These are phyloP conservation scores for Cinnamomum chago DNA, from an alignment of 164 flowering plant genomes.

Conservation along the genomic window DNA sequence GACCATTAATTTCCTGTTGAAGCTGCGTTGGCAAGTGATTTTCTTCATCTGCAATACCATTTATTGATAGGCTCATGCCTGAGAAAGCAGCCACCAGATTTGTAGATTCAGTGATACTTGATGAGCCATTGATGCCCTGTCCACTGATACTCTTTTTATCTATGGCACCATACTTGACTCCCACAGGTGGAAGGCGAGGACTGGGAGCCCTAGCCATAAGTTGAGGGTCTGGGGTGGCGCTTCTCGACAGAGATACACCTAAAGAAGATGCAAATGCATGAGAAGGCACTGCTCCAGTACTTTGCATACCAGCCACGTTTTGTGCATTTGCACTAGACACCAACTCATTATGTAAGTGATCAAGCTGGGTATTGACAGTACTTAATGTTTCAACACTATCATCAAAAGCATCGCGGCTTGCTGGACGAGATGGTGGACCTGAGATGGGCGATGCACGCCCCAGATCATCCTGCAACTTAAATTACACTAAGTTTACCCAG, in stretches of 20 bases:
- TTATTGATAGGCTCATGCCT: conserved; percentile 58
- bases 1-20: conserved; percentile 43
- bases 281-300: conserved; percentile 35
- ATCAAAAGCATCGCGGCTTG: conserved; percentile 68
- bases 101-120: conserved; percentile 39
- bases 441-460: conserved; percentile 35
- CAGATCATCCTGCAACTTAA: conserved; percentile 62
- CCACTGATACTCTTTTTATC: conserved; percentile 47
- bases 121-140: conserved; percentile 32
- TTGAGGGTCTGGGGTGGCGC: conserved; percentile 76
- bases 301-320: conserved; percentile 28
- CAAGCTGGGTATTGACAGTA: conserved; percentile 47
- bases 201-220: conserved; percentile 62
- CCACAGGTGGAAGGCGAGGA: conserved; percentile 72
- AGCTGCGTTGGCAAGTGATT: conserved; percentile 32
- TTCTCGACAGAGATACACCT: conserved; percentile 72
- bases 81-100: conserved; percentile 65
- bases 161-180: conserved; percentile 43
- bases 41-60: conserved; percentile 38
- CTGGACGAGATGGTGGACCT: conserved; percentile 67
- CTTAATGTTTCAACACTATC: conserved; percentile 33
- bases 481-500: not conserved
- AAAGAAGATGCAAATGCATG: conserved; percentile 67
- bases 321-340: conserved; percentile 34
- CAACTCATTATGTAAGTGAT: conserved; percentile 50